Evolutionary conservation across 2,329 filamentous ascomycete genomes (phyloP), one percentile per base, ranked within the genome.

Genomic region (Thielaviopsis euricoi): DNA sequence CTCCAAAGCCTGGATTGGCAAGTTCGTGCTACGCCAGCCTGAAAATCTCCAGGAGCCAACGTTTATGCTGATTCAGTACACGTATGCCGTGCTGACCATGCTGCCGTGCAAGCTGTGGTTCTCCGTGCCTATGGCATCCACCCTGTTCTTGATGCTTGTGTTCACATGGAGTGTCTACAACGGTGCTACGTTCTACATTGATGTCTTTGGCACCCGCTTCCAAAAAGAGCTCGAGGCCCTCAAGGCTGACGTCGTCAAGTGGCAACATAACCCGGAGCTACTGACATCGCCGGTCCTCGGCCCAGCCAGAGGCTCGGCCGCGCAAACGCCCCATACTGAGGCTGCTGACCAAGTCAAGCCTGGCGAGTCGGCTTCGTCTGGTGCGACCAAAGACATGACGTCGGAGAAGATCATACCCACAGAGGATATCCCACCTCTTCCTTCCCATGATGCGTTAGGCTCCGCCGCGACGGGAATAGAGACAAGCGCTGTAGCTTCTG

Each of bases 161-260:
- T 97, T 98, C 67, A 77, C 82, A 50, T 96, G 90, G 89, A 94
- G 88, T 64, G 86, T 96, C 58, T 94, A 96, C 74, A 98, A 98
- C 65, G 93, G 93, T 33, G 89, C 93, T 19, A 97, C 90, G 0
- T 98, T 87, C 70, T 98, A 98, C 71, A 97, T 98, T 66, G 93
- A 98, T 65, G 88, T 97, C 1, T 98, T 97, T 68, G 93, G 94
- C 57, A 95, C 87, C 65, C 82, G 90, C 2, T 97, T 98, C 76
- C 89, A 98, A 74, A 95, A 91, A 67, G 93, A 98, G 70, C 76
- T 98, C 13, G 90, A 98, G 68, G 79, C 85, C 56, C 79, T 98
- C 72, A 90, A 86, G 71, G 81, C 81, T 58, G 93, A 98, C 66
- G 89, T 98, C 9, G 80, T 84, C 52, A 91, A 89, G 68, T 94